Base-by-base conservation (phyloP, 306 rosid genomes). In the Malus fusca region DNA sequence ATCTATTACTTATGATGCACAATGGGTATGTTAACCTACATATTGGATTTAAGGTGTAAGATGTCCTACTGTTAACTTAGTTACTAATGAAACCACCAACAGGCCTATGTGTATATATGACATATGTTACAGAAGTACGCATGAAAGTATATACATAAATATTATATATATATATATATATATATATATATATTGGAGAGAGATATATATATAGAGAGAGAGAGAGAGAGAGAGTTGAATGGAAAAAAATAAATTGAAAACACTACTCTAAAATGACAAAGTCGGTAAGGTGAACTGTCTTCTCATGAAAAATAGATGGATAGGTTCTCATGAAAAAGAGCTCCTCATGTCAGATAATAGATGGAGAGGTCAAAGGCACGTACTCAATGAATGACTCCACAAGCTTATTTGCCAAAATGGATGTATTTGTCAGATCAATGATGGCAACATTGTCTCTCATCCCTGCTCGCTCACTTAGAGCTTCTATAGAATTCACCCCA, bases 351-450 rank as follows among this genome's bases (percentile, higher is more conserved):
- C 19, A 75, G 72, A 81, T 46, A 64, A 67, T 35, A 86, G 55
- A 83, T 31, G 31, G 23, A 25, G 3, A 25, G 68, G 18, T 61
- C 35, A 58, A 33, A n/a, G 75, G 48, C 68, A 84, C 97, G 44
- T 87, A 95, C 99, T 92, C 97, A 37, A 92, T 85, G 83, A 95
- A 92, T 71, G 99, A 95, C 82, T 95, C 99, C 83, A 89, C 96
- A 78, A 95, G 89, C 75, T 92, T 90, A 74, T 90, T 80, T 52
- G 96, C 92, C 84, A 92, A 69, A 80, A 95, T 85, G 53, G 92
- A 83, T 23, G 88, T 78, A 82, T 83, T 95, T 9, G 97, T 95
- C 79, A 92, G 86, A 84, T 95, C 96, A 89, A 95, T 92, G 69
- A 95, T 58, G 67, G 97, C 97, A 64, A 87, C 92, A 87, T 92